Evolutionary conservation across 371 early-diverging fungal genomes (phyloP), one percentile per base, ranked within the genome.

Genomic region (Lichtheimia hyalospora): DNA sequence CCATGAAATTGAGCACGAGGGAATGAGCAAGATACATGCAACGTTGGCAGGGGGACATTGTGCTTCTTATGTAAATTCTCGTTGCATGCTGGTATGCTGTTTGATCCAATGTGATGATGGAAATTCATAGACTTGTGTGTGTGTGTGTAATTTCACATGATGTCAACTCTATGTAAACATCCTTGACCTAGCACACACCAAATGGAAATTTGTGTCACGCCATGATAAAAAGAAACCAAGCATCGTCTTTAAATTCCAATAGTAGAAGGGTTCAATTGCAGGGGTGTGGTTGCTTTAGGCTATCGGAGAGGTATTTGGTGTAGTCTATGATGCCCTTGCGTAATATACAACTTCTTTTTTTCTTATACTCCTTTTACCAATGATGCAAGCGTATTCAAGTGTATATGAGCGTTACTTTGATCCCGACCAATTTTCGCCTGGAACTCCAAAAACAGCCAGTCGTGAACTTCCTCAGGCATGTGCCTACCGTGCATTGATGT

Each of bases 371-470:
- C 46, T 46, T 46, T 20, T 46, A 46, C 16, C 46, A 20, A n/a
- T 20, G n/a, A 55, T 55, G 55, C 55, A 55, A 55, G n/a, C 55
- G n/a, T 55, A 43, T 27, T 28, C 55, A 20, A 25, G 25, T 24
- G 55, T 44, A 14, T 55, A 55, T 13, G 40, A 55, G 16, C 55
- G 46, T 14, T 55, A 55, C 23, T 55, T 55, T 55, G 44, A 55
- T 16, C 23, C 42, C 13, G 55, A 44, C 21, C 34, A 40, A 7
- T 44, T 55, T 23, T 41, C 55, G 10, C 44, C 55, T 13, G 55
- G 44, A 27, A 14, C 53, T 3, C 53, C 53, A n/a, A 53, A 53
- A 40, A 53, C 53, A 13, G 20, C n/a, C 20, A 18, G 40, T n/a
- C 18, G 27, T 13, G 57, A 57, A 15, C 57, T 57, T 16, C 57